phyloP scores from a whole-genome alignment of 2,329 filamentous ascomycete species.

The Metarhizium brunneum region DNA sequence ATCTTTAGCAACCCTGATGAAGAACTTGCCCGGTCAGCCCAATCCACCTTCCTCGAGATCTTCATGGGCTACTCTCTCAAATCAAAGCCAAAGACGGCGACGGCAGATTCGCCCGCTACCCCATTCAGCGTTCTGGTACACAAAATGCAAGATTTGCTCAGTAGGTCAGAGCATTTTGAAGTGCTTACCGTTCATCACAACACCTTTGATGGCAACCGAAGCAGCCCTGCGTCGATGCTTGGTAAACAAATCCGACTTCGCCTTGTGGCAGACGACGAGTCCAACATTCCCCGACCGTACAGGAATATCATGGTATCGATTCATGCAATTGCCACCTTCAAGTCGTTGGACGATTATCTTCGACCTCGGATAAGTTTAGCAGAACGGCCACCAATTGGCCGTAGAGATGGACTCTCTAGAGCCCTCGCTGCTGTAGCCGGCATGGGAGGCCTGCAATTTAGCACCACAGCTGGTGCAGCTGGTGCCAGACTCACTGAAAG shows the following conservation, averaged over 20 bases:
- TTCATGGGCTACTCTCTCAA: constrained; percentile 77
- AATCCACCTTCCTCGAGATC: constrained; percentile 77
- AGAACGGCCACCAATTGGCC: constrained; percentile 54
- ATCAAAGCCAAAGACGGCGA: constrained; percentile 54
- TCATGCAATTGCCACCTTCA: constrained; percentile 96
- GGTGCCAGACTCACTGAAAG: constrained; percentile 38
- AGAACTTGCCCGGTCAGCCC: constrained; percentile 53
- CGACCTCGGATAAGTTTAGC: constrained; percentile 78
- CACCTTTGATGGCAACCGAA: constrained; percentile 79
- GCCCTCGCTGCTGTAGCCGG: constrained; percentile 71
- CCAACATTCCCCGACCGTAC: constrained; percentile 79
- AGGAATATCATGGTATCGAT: constrained; percentile 97
- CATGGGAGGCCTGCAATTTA: constrained; percentile 52
- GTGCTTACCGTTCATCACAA: constrained; percentile 94
- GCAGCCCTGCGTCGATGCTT: constrained; percentile 89
- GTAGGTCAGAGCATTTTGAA: constrained; percentile 95
- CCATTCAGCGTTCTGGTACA: constrained; percentile 85
- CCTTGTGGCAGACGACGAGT: constrained; percentile 80
- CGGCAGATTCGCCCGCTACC: constrained; percentile 61
- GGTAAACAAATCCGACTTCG: constrained; percentile 90
- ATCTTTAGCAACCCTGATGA: constrained; percentile 69
- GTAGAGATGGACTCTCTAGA: constrained; percentile 56
- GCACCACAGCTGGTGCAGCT: constrained; percentile 21
- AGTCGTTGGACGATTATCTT: constrained; percentile 90
- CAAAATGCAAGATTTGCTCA: constrained; percentile 92